phyloP scores from a whole-genome alignment of 2,329 filamentous ascomycete species.

The Curvularia lunata region DNA sequence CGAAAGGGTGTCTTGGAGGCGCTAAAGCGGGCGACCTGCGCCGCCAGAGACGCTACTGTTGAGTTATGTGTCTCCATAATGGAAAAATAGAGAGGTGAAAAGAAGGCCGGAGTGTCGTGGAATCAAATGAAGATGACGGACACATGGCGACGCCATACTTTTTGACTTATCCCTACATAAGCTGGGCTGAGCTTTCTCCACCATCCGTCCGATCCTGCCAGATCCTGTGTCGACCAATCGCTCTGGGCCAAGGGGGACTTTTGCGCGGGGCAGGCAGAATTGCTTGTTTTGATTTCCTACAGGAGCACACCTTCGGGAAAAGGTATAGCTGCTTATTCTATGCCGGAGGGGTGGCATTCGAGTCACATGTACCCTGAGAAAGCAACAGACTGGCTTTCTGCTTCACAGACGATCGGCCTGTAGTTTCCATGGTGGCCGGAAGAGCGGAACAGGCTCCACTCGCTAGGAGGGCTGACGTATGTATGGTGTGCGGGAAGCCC shows the following conservation, averaged over 20 bases:
- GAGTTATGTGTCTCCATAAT: slow-evolving; percentile 40
- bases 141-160: slow-evolving; percentile 10
- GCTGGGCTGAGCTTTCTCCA: slow-evolving; percentile 35
- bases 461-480: slow-evolving; percentile 30
- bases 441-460: slow-evolving; percentile 31
- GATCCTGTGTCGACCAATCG: slow-evolving; percentile 9
- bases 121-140: slow-evolving; percentile 6
- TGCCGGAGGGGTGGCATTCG: background rate
- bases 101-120: background rate
- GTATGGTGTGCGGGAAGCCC: slow-evolving; percentile 13
- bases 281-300: background rate
- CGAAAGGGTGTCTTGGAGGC: slow-evolving; percentile 57
- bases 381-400: background rate
- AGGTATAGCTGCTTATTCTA: background rate
- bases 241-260: slow-evolving; percentile 6
- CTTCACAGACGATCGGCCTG: slow-evolving; percentile 5
- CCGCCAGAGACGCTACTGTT: slow-evolving; percentile 35
- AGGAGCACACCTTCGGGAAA: background rate
- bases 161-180: slow-evolving; percentile 23
- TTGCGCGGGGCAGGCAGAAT: slow-evolving; percentile 3
- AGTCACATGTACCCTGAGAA: background rate
- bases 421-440: slow-evolving; percentile 22
- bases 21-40: slow-evolving; percentile 53
- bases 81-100: background rate
- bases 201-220: slow-evolving; percentile 24